Evolutionary conservation across 306 rosid species (phyloP).

Genomic region (Inga laurina): DNA sequence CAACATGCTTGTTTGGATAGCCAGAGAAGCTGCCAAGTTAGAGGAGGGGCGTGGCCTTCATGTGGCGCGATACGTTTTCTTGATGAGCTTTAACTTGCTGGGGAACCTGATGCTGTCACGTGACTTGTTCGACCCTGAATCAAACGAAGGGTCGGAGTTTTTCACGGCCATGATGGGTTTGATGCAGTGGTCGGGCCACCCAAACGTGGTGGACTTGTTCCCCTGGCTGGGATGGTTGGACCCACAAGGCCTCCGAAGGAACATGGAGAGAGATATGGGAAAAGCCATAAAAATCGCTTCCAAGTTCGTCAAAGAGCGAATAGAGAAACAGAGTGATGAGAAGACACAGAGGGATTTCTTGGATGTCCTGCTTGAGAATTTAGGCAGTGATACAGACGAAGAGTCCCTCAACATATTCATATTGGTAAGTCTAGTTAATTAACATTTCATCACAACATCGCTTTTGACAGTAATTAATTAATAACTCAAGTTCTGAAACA

Average conservation of each 20-base stretch:
- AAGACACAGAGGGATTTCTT: background rate
- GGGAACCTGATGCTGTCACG: slow-evolving; percentile 9
- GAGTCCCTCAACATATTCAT: slow-evolving; percentile 48
- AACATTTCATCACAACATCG: background rate
- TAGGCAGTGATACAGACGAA: background rate
- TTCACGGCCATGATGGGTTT: background rate
- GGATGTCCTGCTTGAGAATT: background rate
- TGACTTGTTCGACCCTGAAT: slow-evolving; percentile 6
- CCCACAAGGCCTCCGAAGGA: slow-evolving; percentile 4
- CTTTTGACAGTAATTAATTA: background rate
- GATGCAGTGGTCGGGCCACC: background rate
- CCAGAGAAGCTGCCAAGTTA: slow-evolving; percentile 34
- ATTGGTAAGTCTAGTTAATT: slow-evolving; percentile 30
- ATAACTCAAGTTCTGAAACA: background rate
- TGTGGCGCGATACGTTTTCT: slow-evolving; percentile 36
- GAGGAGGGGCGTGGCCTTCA: slow-evolving; percentile 38
- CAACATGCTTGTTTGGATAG: slow-evolving; percentile 54
- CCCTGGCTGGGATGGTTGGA: background rate
- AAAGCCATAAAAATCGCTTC: background rate
- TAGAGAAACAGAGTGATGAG: background rate
- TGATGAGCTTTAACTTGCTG: background rate
- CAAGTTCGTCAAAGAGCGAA: background rate
- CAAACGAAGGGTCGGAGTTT: background rate
- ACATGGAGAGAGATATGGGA: slow-evolving; percentile 16
- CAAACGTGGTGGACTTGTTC: background rate